These are phyloP conservation scores for Eutypa lata DNA, from an alignment of 2,329 filamentous ascomycete genomes.

Conservation along the genomic window DNA sequence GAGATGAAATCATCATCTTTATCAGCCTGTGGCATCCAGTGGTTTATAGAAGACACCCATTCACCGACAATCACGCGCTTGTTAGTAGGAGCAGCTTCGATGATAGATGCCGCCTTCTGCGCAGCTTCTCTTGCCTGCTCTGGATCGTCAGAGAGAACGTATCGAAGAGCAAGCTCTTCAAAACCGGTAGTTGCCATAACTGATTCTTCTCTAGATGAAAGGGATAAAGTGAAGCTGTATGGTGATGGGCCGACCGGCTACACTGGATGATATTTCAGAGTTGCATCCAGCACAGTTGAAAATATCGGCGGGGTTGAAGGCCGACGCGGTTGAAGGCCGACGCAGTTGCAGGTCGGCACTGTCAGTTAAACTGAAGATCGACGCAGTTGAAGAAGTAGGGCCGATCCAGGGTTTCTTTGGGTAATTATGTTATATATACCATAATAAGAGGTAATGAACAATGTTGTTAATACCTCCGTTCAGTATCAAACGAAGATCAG, in stretches of 20 bases:
- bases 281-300: neutral
- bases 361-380: no score
- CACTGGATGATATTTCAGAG: neutral
- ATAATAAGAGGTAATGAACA: no score
- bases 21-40: slow-evolving; percentile 45
- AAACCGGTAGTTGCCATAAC: slow-evolving; percentile 45
- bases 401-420: no score
- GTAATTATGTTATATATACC: no score
- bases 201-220: neutral
- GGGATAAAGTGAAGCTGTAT: no score
- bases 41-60: slow-evolving; percentile 54
- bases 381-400: no score
- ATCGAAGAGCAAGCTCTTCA: slow-evolving; percentile 51
- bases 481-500: no score
- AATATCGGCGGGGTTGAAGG: no score
- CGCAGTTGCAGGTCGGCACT: no score
- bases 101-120: slow-evolving; percentile 40
- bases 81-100: slow-evolving; percentile 39
- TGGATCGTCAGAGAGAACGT: slow-evolving; percentile 50
- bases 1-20: slow-evolving; percentile 46
- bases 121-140: slow-evolving; percentile 37
- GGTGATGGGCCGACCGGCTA: no score
- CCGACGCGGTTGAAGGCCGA: no score
- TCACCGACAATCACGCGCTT: slow-evolving; percentile 46
- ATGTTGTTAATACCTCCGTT: no score